phyloP scores from a whole-genome alignment of 164 flowering plant species.

The Taxillus chinensis region DNA sequence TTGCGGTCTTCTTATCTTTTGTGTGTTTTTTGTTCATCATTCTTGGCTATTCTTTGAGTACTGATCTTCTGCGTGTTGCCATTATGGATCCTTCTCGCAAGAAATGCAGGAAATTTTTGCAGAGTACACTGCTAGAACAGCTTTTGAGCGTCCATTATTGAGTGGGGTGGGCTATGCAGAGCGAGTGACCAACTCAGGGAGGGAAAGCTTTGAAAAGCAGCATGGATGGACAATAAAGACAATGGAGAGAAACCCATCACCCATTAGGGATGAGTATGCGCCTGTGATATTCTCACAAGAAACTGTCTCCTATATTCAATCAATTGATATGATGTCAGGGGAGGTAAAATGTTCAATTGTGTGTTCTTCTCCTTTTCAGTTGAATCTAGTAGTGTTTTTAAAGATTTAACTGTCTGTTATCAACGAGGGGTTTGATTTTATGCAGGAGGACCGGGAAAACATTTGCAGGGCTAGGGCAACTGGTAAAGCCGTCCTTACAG shows the following conservation, averaged over 20 bases:
- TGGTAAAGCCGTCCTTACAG: conserved; percentile 87
- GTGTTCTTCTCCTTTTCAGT: neutral
- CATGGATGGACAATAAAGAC: conserved; percentile 85
- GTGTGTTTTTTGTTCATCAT: neutral
- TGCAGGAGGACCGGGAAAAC: conserved; percentile 87
- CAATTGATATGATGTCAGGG: conserved; percentile 96
- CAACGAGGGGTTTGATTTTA: neutral
- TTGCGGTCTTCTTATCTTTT: neutral
- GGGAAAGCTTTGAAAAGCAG: conserved; percentile 67
- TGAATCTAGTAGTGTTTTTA: neutral
- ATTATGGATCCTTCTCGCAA: neutral
- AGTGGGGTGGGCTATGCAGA: conserved; percentile 90
- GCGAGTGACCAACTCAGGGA: conserved; percentile 56
- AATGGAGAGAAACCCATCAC: conserved; percentile 75
- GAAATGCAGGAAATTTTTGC: conserved; percentile 77
- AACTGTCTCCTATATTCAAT: conserved; percentile 68
- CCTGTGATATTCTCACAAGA: conserved; percentile 88
- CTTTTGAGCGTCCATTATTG: conserved; percentile 81
- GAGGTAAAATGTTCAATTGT: conserved; percentile 35
- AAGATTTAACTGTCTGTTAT: neutral
- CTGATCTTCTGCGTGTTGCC: neutral
- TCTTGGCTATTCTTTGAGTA: neutral
- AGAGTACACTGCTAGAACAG: conserved; percentile 75
- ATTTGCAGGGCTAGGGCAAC: conserved; percentile 84
- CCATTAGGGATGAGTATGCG: conserved; percentile 79